These are phyloP conservation scores for Fraxinus greggii DNA, from an alignment of 305 asterid species.

Conservation along the genomic window DNA sequence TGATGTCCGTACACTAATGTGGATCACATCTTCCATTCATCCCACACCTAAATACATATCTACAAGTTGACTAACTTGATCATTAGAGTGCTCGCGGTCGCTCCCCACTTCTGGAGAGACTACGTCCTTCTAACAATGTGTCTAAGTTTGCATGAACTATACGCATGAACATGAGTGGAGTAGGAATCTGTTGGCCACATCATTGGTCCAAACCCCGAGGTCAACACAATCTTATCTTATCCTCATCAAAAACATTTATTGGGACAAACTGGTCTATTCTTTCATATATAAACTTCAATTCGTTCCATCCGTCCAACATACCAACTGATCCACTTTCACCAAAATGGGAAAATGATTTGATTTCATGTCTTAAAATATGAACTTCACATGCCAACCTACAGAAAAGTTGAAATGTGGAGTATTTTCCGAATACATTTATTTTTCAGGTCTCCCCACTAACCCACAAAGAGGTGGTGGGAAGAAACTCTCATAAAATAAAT, in stretches of 20 bases:
- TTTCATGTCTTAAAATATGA: background rate
- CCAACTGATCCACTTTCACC: background rate
- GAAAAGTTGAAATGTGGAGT: background rate
- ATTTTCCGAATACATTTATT: background rate
- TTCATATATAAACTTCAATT: background rate
- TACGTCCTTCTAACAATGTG: too few species aligned
- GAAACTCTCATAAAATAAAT: background rate
- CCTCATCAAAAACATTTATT: background rate
- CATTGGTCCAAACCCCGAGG: too few species aligned
- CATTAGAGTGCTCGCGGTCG: too few species aligned
- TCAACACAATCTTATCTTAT: too few species aligned
- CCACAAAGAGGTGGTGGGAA: background rate
- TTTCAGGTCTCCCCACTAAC: background rate
- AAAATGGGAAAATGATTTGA: background rate
- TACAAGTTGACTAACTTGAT: too few species aligned
- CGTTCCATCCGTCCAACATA: background rate
- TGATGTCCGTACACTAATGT: too few species aligned
- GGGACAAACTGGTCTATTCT: background rate
- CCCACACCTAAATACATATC: too few species aligned
- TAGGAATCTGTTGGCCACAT: too few species aligned
- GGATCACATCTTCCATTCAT: too few species aligned
- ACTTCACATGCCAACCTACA: background rate
- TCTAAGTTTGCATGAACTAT: too few species aligned
- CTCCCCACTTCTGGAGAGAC: too few species aligned
- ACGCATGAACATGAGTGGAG: too few species aligned